Base-by-base conservation (phyloP, 805 yeast species). In the Metschnikowia anglica region DNA sequence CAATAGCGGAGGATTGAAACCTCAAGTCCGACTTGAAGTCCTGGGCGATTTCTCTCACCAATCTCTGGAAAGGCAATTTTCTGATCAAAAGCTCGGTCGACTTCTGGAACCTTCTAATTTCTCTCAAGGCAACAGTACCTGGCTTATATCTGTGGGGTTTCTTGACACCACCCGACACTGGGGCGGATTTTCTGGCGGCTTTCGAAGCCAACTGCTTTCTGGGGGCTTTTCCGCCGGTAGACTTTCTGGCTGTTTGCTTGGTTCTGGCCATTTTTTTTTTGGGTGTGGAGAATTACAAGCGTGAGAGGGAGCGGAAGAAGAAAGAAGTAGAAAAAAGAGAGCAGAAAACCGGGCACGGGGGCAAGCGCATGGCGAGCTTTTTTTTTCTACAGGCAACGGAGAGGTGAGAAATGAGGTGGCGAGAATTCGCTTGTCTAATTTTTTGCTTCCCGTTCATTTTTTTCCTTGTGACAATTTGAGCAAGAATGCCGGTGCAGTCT, bases 91-190 rank as follows among this genome's bases (percentile, higher is more conserved):
- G 62, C 54, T 68, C 74, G 48, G 74, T 68, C 37, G 73, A 68
- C 54, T 68, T 68, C 54, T 68, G 74, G 63, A 68, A 68, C 61
- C 73, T 63, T 67, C 74, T 67, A 52, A 68, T 68, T 66, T 68
- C 74, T 67, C 74, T 67, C 62, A 68, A 67, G 48, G 74, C 74
- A 48, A 68, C 74, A 55, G 74, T 68, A 66, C 74, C 74, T 48
- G 74, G 74, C 68, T 68, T 68, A 62, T 68, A 68, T 67, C 74
- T 68, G 72, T 68, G 74, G 39, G 74, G 74, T 61, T 68, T 68
- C 64, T 68, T 68, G 51, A 68, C 74, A 64, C 74, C 74, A 43
- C 74, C 74, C 36, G 71, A 57, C 41, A 66, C 65, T 55, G 73
- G 74, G 46, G 74, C 74, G 43, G 74, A 68, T 58, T 68, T 68